phyloP scores from a whole-genome alignment of 2,329 filamentous ascomycete genomes.

The Colletotrichum sp. region DNA sequence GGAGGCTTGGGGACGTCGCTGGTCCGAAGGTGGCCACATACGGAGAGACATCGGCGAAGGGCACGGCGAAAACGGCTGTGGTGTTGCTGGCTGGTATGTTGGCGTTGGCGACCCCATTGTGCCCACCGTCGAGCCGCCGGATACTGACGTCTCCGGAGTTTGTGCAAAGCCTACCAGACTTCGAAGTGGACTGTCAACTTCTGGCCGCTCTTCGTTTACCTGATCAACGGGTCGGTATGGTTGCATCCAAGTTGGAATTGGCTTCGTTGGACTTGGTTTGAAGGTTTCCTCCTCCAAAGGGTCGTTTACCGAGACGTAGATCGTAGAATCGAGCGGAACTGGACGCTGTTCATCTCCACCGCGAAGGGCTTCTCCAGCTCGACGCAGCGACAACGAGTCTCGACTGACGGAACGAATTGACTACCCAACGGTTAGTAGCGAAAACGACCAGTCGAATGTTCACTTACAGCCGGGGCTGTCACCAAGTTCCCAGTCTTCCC shows the following conservation, averaged over 20 bases:
- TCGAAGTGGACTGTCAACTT: too few species aligned
- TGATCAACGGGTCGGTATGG: slow-evolving; percentile 3
- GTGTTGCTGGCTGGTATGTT: neutral
- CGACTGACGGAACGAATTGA: neutral
- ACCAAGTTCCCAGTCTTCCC: slow-evolving; percentile 12
- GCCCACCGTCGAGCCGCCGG: neutral
- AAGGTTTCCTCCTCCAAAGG: slow-evolving; percentile 52
- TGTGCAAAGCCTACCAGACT: neutral
- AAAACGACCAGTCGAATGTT: too few species aligned
- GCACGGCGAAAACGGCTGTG: neutral
- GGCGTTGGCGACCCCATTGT: neutral
- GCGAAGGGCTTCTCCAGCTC: neutral
- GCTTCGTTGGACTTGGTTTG: slow-evolving; percentile 52
- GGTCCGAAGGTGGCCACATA: neutral
- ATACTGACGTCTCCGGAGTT: neutral
- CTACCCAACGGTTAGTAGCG: neutral
- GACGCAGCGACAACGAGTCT: neutral
- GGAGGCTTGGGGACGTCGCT: slow-evolving; percentile 13
- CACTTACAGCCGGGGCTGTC: slow-evolving; percentile 9
- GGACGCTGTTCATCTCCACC: neutral
- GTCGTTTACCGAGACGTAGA: slow-evolving; percentile 56
- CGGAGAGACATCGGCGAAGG: neutral
- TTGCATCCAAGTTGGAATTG: slow-evolving; percentile 54
- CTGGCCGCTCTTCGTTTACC: slow-evolving; percentile 21
- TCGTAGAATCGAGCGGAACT: slow-evolving; percentile 28